phyloP scores from a whole-genome alignment of 2,329 filamentous ascomycete species.

The Fusarium globosum region DNA sequence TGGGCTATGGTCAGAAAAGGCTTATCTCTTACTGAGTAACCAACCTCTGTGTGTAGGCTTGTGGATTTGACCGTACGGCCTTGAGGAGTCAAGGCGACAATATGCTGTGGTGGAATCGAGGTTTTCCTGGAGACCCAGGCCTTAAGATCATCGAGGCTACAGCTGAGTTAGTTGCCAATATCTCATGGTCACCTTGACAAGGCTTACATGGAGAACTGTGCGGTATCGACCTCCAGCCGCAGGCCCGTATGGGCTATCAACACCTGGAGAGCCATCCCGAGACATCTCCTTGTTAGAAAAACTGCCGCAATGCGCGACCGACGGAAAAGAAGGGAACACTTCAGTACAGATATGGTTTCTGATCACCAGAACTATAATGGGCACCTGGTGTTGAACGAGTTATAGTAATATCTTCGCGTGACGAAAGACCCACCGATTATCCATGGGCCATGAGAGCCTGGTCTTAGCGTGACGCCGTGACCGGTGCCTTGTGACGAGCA shows the following conservation, averaged over 20 bases:
- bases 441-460: constrained; percentile 38
- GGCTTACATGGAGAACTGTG: constrained; percentile 76
- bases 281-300: constrained; percentile 58
- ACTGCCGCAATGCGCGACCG: constrained; percentile 45
- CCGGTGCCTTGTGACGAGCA: constrained; percentile 48
- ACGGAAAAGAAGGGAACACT: constrained; percentile 17
- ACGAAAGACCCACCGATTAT: constrained; percentile 36
- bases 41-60: constrained; percentile 81
- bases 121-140: constrained; percentile 81
- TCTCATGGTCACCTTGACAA: not conserved
- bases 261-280: constrained; percentile 87
- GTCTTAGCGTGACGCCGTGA: constrained; percentile 50
- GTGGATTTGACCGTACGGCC: constrained; percentile 87
- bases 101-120: constrained; percentile 78
- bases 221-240: constrained; percentile 81
- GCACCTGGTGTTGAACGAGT: constrained; percentile 25
- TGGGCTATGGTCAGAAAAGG: constrained; percentile 51
- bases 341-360: constrained; percentile 22
- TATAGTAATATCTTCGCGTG: constrained; percentile 41
- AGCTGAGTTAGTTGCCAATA: constrained; percentile 20
- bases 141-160: constrained; percentile 85
- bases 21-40: constrained; percentile 2
- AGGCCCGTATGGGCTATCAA: constrained; percentile 94
- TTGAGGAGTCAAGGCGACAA: constrained; percentile 87
- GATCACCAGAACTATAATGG: constrained; percentile 23